These are phyloP conservation scores for Neocallimastix lanati DNA, from an alignment of 192 early-diverging fungal genomes.

Conservation along the genomic window DNA sequence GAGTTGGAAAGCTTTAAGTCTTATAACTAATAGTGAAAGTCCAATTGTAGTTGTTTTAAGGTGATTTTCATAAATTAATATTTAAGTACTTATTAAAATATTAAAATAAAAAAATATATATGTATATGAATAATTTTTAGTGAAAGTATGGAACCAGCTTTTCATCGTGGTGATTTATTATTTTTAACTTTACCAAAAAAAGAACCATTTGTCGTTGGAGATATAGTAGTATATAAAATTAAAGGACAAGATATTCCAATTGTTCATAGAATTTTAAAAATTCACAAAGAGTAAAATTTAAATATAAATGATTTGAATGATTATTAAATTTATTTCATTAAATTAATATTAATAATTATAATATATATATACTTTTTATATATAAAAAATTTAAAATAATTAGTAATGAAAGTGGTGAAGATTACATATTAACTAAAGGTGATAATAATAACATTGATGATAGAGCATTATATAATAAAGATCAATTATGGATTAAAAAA, in stretches of 20 bases:
- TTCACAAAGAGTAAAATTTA: slow-evolving; percentile 67
- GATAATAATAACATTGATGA: slow-evolving; percentile 88
- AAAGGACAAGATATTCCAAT: slow-evolving; percentile 79
- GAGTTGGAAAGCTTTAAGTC: slow-evolving; percentile 82
- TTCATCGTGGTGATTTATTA: slow-evolving; percentile 68
- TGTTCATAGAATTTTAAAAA: slow-evolving; percentile 88
- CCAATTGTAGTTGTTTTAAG: slow-evolving; percentile 93
- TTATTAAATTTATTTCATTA: no score
- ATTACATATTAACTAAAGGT: slow-evolving; percentile 87
- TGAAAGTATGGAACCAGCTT: slow-evolving; percentile 95
- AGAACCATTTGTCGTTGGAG: slow-evolving; percentile 63
- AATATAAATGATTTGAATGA: no score
- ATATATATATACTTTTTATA: no score
- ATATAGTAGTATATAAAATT: slow-evolving; percentile 89
- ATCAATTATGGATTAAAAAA: not conserved
- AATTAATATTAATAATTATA: no score
- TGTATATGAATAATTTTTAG: no score
- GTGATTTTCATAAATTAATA: no score
- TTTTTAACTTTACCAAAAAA: slow-evolving; percentile 57
- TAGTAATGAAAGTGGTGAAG: slow-evolving; percentile 23
- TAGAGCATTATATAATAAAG: slow-evolving; percentile 57
- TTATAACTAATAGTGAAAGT: slow-evolving; percentile 80
- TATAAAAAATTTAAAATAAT: not conserved
- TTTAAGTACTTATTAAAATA: no score
- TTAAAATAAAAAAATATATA: no score